Conservation (phyloP, 805 yeast genomes). For the Candida tammaniensis region DNA sequence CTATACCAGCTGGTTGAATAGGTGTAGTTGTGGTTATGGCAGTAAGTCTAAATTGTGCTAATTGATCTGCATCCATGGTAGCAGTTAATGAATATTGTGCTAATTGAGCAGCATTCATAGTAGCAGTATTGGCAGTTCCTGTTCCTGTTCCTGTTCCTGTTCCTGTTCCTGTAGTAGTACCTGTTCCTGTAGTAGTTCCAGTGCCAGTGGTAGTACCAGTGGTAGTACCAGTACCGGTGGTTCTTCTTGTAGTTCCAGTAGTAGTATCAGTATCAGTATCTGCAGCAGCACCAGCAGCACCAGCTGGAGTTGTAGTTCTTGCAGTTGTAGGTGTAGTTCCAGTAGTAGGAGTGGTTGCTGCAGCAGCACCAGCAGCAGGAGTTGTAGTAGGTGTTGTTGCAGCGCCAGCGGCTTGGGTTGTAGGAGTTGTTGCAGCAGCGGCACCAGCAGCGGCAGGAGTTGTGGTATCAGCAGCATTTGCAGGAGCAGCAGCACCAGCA, state of each 20-base stretch:
- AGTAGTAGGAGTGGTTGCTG: slow-evolving; percentile 10
- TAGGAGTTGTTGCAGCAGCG: slow-evolving; percentile 12
- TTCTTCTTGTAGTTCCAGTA: slow-evolving; percentile 17
- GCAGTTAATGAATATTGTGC: slow-evolving; percentile 10
- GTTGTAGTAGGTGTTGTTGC: slow-evolving; percentile 13
- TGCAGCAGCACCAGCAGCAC: slow-evolving; percentile 18
- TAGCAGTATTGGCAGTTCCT: slow-evolving; percentile 15
- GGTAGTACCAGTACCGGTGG: slow-evolving; percentile 13
- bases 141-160: slow-evolving; percentile 20
- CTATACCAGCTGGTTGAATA: slow-evolving; percentile 14
- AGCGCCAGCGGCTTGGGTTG: slow-evolving; percentile 9
- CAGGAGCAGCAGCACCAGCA: slow-evolving; percentile 20
- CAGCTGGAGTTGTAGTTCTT: slow-evolving; percentile 16
- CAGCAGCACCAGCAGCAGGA: slow-evolving; percentile 17
- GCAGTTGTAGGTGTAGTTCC: slow-evolving; percentile 16
- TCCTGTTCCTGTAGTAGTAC: slow-evolving; percentile 17
- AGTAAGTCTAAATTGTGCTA: slow-evolving; percentile 7
- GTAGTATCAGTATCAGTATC: slow-evolving; percentile 20
- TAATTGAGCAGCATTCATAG: slow-evolving; percentile 11
- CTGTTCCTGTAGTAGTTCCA: slow-evolving; percentile 16
- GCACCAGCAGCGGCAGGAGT: slow-evolving; percentile 9
- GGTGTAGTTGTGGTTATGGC: slow-evolving; percentile 9
- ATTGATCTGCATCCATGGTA: slow-evolving; percentile 10
- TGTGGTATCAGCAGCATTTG: slow-evolving; percentile 18
- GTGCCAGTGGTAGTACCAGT: slow-evolving; percentile 14